Conservation (phyloP, 257 asterid genomes). For the Fraxinus anomala region DNA sequence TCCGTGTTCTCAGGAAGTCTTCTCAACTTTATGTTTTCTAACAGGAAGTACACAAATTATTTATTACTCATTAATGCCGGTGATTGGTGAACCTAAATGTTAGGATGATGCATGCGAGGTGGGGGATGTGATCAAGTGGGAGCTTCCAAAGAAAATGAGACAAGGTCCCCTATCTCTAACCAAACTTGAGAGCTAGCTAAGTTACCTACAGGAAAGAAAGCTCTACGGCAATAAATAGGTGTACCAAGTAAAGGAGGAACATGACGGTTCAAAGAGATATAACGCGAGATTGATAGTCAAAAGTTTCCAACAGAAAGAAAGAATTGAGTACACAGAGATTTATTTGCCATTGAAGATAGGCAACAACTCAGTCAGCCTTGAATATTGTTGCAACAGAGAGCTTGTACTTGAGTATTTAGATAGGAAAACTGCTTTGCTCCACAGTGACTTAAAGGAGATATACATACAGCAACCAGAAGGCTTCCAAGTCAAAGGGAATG, state of each 20-base stretch:
- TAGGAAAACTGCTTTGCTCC: neutral
- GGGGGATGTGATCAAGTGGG: neutral
- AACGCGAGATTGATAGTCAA: neutral
- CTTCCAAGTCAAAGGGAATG: neutral
- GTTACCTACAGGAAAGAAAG: neutral
- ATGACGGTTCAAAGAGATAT: neutral
- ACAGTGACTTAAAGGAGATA: slow-evolving; percentile 1
- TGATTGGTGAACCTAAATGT: neutral
- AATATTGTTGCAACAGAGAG: neutral
- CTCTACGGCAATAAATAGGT: neutral
- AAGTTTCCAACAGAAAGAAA: neutral
- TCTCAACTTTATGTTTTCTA: neutral
- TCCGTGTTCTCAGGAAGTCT: neutral
- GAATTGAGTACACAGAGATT: neutral
- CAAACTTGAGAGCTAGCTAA: neutral
- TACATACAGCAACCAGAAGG: slow-evolving; percentile 12
- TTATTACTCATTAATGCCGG: neutral
- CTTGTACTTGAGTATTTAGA: neutral
- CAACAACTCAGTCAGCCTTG: neutral
- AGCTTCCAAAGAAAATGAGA: neutral
- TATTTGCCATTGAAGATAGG: neutral
- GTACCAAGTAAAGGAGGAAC: neutral
- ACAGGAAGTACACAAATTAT: neutral
- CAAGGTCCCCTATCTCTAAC: neutral
- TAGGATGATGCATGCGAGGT: too few relatives aligned